phyloP scores from a whole-genome alignment of 192 early-diverging fungal genomes.

The Linnemannia zychae region DNA sequence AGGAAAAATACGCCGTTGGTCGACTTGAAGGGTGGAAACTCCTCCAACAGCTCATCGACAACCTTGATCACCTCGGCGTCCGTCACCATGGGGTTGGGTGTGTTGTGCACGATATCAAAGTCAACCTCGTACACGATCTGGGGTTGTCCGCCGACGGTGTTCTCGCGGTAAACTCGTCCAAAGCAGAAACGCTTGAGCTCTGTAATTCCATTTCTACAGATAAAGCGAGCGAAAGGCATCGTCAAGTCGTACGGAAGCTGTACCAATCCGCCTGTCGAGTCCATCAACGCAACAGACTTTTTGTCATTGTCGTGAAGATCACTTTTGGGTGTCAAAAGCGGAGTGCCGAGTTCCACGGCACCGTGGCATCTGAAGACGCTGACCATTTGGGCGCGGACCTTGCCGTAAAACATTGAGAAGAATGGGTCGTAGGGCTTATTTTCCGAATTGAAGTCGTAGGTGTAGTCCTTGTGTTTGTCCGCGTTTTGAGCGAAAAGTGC shows the following conservation, averaged over 20 bases:
- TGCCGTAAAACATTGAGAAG: slow-evolving; percentile 74
- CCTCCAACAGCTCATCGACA: slow-evolving; percentile 78
- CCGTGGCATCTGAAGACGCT: slow-evolving; percentile 88
- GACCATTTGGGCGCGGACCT: slow-evolving; percentile 78
- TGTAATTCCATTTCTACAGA: slow-evolving; percentile 77
- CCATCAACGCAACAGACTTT: slow-evolving; percentile 83
- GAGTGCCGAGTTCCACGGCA: slow-evolving; percentile 85
- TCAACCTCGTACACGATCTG: slow-evolving; percentile 82
- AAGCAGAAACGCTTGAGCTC: slow-evolving; percentile 90
- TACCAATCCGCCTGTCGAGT: slow-evolving; percentile 85
- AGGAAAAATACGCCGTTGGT: slow-evolving; percentile 70
- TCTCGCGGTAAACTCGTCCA: slow-evolving; percentile 86
- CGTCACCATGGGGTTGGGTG: slow-evolving; percentile 73
- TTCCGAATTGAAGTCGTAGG: slow-evolving; percentile 84
- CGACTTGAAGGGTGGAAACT: slow-evolving; percentile 74
- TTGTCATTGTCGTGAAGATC: slow-evolving; percentile 77
- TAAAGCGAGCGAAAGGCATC: slow-evolving; percentile 90
- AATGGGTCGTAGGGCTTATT: slow-evolving; percentile 68
- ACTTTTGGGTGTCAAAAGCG: slow-evolving; percentile 85
- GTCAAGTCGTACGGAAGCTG: slow-evolving; percentile 93
- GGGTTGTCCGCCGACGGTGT: slow-evolving; percentile 89
- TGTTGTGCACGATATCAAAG: slow-evolving; percentile 90
- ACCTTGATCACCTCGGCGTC: slow-evolving; percentile 94
- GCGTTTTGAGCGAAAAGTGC: slow-evolving; percentile 83
- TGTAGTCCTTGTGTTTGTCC: slow-evolving; percentile 90